phyloP scores from a whole-genome alignment of 2,329 filamentous ascomycete genomes.

The Penicillium sp. region DNA sequence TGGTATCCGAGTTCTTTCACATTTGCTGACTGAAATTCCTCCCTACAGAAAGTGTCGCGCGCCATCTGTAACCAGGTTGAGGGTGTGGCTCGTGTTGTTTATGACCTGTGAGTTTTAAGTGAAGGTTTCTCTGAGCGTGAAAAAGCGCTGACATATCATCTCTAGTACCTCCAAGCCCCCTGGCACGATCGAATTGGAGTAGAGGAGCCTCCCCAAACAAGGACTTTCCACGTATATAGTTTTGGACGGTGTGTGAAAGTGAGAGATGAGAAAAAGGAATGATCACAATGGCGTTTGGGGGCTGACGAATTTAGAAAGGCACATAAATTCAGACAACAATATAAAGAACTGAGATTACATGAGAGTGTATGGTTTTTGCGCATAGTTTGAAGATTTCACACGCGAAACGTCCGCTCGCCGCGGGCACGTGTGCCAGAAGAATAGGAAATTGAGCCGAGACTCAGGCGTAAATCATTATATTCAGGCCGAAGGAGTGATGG shows the following conservation, averaged over 20 bases:
- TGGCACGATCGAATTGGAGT: conserved; percentile 24
- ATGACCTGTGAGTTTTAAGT: conserved; percentile 45
- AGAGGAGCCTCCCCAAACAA: neutral
- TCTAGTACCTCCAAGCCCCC: conserved; percentile 17
- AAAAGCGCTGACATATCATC: conserved; percentile 2
- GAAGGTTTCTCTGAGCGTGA: neutral
- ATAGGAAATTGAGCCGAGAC: too few relatives aligned
- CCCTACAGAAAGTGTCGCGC: conserved; percentile 52
- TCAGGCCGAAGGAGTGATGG: too few relatives aligned
- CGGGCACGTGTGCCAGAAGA: too few relatives aligned
- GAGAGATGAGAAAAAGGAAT: neutral
- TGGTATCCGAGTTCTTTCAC: neutral
- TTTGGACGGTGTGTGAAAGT: neutral
- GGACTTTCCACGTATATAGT: neutral
- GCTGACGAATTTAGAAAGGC: neutral
- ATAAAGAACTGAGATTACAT: too few relatives aligned
- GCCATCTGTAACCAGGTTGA: conserved; percentile 71
- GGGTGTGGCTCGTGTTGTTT: conserved; percentile 64
- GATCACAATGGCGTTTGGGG: neutral
- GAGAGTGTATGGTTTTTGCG: too few relatives aligned
- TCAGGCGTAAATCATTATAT: too few relatives aligned
- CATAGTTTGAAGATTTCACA: too few relatives aligned
- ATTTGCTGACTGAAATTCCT: conserved; percentile 30
- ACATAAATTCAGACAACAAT: neutral
- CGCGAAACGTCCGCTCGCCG: too few relatives aligned